These are phyloP conservation scores for Scalesia atractyloides DNA, from an alignment of 129 eudicot genomes.

Conservation along the genomic window DNA sequence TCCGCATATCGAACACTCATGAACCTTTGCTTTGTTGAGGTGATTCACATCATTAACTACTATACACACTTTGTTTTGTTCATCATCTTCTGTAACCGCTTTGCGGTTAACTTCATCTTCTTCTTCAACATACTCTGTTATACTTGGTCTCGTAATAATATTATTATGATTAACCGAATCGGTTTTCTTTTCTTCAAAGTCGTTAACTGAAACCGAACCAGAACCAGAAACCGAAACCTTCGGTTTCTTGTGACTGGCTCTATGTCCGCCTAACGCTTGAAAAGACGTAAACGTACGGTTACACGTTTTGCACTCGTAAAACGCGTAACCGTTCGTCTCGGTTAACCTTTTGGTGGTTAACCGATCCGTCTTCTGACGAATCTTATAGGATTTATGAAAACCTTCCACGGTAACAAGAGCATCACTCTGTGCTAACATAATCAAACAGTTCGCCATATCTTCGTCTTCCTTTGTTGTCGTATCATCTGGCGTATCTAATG, in stretches of 20 bases:
- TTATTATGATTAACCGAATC: background rate
- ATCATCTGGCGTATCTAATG: slow-evolving; percentile 35
- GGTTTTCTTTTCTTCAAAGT: slow-evolving; percentile 22
- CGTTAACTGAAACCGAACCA: background rate
- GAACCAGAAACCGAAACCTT: slow-evolving; percentile 15
- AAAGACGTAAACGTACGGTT: slow-evolving; percentile 77
- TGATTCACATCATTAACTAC: slow-evolving; percentile 8
- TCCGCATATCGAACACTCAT: slow-evolving; percentile 85
- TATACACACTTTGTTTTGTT: slow-evolving; percentile 3
- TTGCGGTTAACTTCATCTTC: slow-evolving; percentile 22
- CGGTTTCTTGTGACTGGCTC: slow-evolving; percentile 85
- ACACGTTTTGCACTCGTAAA: slow-evolving; percentile 86
- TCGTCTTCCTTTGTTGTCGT: slow-evolving; percentile 62
- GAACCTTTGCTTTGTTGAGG: slow-evolving; percentile 38
- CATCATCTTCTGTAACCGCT: slow-evolving; percentile 26
- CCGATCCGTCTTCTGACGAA: slow-evolving; percentile 34
- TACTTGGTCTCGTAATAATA: slow-evolving; percentile 10
- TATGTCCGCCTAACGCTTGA: slow-evolving; percentile 93
- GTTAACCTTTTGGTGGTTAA: slow-evolving; percentile 35
- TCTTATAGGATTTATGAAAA: background rate
- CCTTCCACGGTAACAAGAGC: slow-evolving; percentile 1
- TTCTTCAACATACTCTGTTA: slow-evolving; percentile 20
- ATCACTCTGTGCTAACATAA: slow-evolving; percentile 71
- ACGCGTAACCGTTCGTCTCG: slow-evolving; percentile 42
- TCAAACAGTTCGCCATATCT: slow-evolving; percentile 84